Evolutionary conservation across 1,139 yeast species (phyloP), one percentile per base, ranked within the genome.

Genomic region (Debaryomycetaceae sp.): DNA sequence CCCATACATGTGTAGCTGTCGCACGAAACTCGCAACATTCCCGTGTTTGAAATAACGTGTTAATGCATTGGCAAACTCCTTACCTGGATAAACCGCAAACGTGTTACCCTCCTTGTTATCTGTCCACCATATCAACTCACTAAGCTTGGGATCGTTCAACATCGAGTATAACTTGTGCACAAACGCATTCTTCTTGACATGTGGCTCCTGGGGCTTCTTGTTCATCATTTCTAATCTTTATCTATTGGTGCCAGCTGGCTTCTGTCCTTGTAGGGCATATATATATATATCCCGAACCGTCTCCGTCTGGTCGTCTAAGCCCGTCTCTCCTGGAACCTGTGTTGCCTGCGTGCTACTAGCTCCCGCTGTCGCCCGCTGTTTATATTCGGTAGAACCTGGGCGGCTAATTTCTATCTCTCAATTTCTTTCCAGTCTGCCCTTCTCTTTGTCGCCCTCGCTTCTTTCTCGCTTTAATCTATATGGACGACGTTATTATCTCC

Each of bases 91-190:
- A 19, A 84, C 63, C 1, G 84, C 80, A 59, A 82, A 81, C 4
- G 83, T 77, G 45, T 79, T 75, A 35, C 68, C 67, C 38, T 73
- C 77, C 36, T 79, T 81, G 39, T 74, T 62, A 36, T 79, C 75
- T 5, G 87, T 77, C 98, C 98, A 92, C 78, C 91, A 81, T 34
- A 91, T 87, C 30, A 72, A 50, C 44, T 67, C 67, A 14, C 63
- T 39, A 26, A 81, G 57, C 30, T 58, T 61, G n/a, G 77, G 71
- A 49, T 81, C 84, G 35, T 65, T 65, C 22, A 81, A 63, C 86
- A 81, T 80, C 37, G 75, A 66, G 53, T 75, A 81, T 17, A 81
- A 61, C 56, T 81, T 81, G 48, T 78, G 78, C 6, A 81, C 85
- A 59, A 81, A 81, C 1, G 85, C 86, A 41, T 80, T 78, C 48